Evolutionary conservation across 805 yeast genomes (phyloP).

Genomic region (Wickerhamiella slavikovae): DNA sequence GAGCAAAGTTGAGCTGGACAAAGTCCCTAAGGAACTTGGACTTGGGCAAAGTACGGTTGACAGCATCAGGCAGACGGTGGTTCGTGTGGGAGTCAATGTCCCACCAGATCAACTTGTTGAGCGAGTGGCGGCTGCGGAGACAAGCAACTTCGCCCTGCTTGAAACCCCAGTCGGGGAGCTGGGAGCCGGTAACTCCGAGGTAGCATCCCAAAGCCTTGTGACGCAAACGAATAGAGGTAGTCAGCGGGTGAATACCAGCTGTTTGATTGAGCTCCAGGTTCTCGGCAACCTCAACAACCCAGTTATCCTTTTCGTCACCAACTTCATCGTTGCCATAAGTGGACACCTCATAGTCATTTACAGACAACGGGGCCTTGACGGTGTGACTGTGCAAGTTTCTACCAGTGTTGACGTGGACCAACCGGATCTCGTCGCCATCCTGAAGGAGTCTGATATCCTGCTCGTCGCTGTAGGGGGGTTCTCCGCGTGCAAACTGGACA

Average conservation of each 20-base stretch:
- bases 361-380: constrained; percentile 80
- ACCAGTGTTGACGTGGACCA: constrained; percentile 63
- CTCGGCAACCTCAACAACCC: constrained; percentile 73
- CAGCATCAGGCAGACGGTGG: constrained; percentile 23
- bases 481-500: constrained; percentile 25
- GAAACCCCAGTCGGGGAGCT: constrained; percentile 93
- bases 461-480: constrained; percentile 18
- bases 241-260: constrained; percentile 44
- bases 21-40: constrained; percentile 47
- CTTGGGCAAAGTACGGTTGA: constrained; percentile 24
- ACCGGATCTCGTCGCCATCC: constrained; percentile 57
- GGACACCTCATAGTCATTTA: constrained; percentile 89
- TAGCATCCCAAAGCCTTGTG: constrained; percentile 82
- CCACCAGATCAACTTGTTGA: constrained; percentile 61
- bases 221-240: constrained; percentile 43
- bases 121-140: constrained; percentile 22
- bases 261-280: constrained; percentile 26
- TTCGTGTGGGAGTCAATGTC: constrained; percentile 53
- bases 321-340: constrained; percentile 61
- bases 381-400: constrained; percentile 76
- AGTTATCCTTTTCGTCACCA: constrained; percentile 77
- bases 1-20: constrained; percentile 49
- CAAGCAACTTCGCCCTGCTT: constrained; percentile 93
- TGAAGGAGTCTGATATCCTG: constrained; percentile 25
- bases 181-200: constrained; percentile 71